Evolutionary conservation across 805 yeast species (phyloP).

Genomic region (Wickerhamiella hasegawae): DNA sequence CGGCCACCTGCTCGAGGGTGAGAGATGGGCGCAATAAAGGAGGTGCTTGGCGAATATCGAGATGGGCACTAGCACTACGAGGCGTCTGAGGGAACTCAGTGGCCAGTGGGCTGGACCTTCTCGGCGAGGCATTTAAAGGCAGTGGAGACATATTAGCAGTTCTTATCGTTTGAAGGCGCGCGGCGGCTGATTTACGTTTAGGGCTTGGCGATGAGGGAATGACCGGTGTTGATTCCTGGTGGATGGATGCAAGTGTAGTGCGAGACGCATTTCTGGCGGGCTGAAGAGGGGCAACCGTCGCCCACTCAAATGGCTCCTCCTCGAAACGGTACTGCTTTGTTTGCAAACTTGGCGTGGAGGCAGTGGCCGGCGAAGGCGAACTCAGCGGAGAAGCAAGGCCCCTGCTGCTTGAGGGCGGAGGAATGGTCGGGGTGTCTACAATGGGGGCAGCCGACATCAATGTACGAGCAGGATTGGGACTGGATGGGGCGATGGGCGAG

Average conservation of each 20-base stretch:
- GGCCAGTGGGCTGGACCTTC: no score
- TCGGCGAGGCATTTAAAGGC: no score
- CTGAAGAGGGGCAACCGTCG: background rate
- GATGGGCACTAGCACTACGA: no score
- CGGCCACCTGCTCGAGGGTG: no score
- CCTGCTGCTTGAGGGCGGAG: no score
- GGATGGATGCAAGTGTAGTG: no score
- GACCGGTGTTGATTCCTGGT: background rate
- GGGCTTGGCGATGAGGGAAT: background rate
- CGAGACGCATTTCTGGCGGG: background rate
- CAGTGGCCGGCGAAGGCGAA: no score
- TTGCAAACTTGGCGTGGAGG: background rate
- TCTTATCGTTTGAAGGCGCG: background rate
- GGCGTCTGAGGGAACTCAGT: no score
- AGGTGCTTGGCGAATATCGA: conserved; percentile 3
- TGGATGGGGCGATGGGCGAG: background rate
- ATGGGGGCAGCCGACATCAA: background rate
- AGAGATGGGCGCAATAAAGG: conserved; percentile 1
- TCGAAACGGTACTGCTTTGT: background rate
- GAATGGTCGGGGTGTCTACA: no score
- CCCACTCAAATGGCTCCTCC: background rate
- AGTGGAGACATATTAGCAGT: no score
- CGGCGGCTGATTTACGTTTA: background rate
- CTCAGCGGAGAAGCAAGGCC: conserved; percentile 6
- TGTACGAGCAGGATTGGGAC: background rate